These are phyloP conservation scores for Exophiala sideris DNA, from an alignment of 2,329 filamentous ascomycete species.

Conservation along the genomic window DNA sequence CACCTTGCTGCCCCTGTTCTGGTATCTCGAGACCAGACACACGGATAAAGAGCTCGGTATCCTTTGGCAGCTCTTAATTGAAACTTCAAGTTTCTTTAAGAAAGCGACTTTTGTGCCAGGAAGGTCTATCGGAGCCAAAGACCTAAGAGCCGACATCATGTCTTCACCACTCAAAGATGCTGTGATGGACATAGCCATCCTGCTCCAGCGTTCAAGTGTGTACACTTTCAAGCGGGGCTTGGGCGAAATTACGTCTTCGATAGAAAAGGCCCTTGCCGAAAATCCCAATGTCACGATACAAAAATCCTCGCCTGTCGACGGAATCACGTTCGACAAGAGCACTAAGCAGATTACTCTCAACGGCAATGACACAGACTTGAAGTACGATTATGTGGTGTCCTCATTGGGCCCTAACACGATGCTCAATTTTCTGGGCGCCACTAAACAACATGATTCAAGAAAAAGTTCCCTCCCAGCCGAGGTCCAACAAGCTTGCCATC, in stretches of 20 bases:
- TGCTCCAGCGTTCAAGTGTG: constrained; percentile 33
- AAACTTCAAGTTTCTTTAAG: not conserved
- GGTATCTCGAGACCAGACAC: constrained; percentile 45
- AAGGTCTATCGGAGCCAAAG: not conserved
- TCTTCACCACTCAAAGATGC: no score
- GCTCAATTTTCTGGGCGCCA: constrained; percentile 10
- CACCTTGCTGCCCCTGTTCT: constrained; percentile 54
- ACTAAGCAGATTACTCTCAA: constrained; percentile 27
- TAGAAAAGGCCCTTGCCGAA: constrained; percentile 50
- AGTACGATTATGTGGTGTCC: constrained; percentile 32
- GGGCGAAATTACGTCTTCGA: constrained; percentile 54
- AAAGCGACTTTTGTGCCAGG: not conserved
- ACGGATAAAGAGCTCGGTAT: constrained; percentile 6
- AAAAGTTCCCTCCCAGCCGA: not conserved
- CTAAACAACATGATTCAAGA: not conserved
- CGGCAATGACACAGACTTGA: not conserved
- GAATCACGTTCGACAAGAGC: constrained; percentile 12
- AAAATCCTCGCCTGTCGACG: constrained; percentile 37
- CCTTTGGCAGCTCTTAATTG: constrained; percentile 4
- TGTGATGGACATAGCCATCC: not conserved
- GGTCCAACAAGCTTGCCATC: constrained; percentile 28
- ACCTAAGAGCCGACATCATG: no score
- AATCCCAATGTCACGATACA: constrained; percentile 61
- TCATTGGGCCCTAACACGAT: constrained; percentile 26
- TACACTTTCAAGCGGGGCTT: constrained; percentile 57